Evolutionary conservation across 768 basidiomycete genomes (phyloP), one percentile per base, ranked within the genome.

Genomic region (Lentinula aciculospora): DNA sequence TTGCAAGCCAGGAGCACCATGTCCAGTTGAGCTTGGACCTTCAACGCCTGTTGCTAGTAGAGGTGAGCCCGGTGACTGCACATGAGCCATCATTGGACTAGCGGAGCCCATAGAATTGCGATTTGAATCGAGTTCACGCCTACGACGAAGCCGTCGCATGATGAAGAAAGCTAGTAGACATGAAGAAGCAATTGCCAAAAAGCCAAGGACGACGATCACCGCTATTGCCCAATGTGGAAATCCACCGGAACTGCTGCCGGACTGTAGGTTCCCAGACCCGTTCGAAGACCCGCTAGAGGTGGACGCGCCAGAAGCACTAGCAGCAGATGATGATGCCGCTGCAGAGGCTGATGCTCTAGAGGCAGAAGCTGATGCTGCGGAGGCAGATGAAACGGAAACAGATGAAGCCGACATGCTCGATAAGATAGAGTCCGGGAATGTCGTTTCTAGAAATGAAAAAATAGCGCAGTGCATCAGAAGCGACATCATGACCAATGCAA

Each of bases 171-270:
- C 74, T 54, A 92, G 80, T 51, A 87, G 69, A 62, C 86, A 83
- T 4, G 81, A 75, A 13, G 88, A 83, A 42, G 83, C 78, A 60
- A 94, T 84, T 56, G 92, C 91, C 60, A 94, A 76, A 72, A 93
- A 87, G 25, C 91, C 92, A 25, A 95, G 82, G 40, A 94, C 81
- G 47, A 87, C 88, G 53, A 94, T 90, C 62, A 94, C 87, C 53
- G 94, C 92, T 65, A 95, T 95, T 9, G 90, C 94, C 93, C 92
- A 94, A 66, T 83, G 83, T 8, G 92, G 93, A 67, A 94, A 94
- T 34, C 75, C 64, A 15, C 77, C 66, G 57, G 61, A 66, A 51
- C 65, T 62, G 28, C 57, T 57, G 17, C 65, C 60, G 50, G 67
- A 62, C 67, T 88, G 89, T 21, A 89, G 76, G 60, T 58, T 73